phyloP scores from a whole-genome alignment of 2,329 filamentous ascomycete genomes.

The Camillea tinctor region DNA sequence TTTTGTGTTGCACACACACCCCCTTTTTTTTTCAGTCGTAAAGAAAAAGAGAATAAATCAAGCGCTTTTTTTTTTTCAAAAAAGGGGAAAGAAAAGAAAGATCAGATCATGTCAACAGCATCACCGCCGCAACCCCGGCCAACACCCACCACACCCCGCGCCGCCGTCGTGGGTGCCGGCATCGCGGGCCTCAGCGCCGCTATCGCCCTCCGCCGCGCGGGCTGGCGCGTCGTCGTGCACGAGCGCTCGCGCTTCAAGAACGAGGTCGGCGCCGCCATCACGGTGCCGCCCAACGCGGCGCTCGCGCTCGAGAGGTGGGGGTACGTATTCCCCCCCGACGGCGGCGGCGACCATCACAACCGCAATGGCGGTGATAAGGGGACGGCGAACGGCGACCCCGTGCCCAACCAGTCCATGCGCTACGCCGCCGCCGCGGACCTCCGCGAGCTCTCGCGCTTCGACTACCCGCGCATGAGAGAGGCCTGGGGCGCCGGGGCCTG shows the following conservation, averaged over 20 bases:
- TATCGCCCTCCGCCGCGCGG: constrained; percentile 27
- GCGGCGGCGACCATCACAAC: too few species aligned
- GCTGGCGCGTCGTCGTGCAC: constrained; percentile 26
- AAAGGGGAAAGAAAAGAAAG: too few species aligned
- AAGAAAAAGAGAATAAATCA: too few species aligned
- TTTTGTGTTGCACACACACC: too few species aligned
- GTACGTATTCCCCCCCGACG: constrained; percentile 35
- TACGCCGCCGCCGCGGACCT: constrained; percentile 14
- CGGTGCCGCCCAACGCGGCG: constrained; percentile 38
- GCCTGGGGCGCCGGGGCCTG: constrained; percentile 31
- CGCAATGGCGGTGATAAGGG: too few species aligned
- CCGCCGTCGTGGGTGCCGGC: constrained; percentile 28
- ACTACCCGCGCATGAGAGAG: constrained; percentile 13
- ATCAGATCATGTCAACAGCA: too few species aligned
- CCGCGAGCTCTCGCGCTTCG: background rate
- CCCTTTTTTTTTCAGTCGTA: too few species aligned
- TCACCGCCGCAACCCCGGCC: background rate
- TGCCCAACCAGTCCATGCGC: constrained; percentile 21
- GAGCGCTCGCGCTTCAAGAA: constrained; percentile 35
- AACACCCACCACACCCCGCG: background rate
- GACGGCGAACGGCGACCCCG: constrained; percentile 14
- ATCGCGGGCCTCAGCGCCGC: constrained; percentile 31
- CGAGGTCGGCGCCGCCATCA: constrained; percentile 42
- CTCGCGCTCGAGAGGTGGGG: constrained; percentile 34
- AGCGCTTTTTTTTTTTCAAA: too few species aligned